Base-by-base conservation (phyloP, 257 asterid genomes). In the Fraxinus cuspidata region DNA sequence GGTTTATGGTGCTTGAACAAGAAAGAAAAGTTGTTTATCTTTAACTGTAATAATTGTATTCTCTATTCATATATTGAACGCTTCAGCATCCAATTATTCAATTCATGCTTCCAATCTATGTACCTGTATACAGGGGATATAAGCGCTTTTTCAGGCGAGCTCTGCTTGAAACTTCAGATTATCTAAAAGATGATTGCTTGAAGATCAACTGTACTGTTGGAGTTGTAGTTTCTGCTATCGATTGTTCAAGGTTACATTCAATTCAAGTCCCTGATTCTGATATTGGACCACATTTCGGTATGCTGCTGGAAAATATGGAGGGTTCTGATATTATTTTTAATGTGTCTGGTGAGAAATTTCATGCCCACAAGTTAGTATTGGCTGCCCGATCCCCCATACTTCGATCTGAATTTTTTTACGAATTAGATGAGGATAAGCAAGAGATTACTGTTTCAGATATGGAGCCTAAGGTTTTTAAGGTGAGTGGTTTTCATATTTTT, bases 181-280 rank as follows among this genome's bases (percentile, higher is more conserved):
- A 88, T 90, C 96, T 94, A 11, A 94, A 94, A 90, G 96, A 94
- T 84, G 99, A 94, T 84, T 92, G 99, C 88, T 84, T 95, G 96
- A 93, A 90, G 89, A 95, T 95, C 86, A 95, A 93, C 83, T 95
- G 99, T 78, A 95, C 99, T 72, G 99, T 95, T 74, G 99, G 99
- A 78, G 99, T 95, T 71, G 99, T 95, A 76, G 97, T 91, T 38
- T 95, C 99, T 80, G 96, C 92, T 40, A 88, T 87, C 64, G 98
- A 93, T 78, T 90, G 96, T 86, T 89, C 97, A 28, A 88, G 94
- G 81, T 81, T 90, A 79, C 96, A 87, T 83, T 87, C 96, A 3
- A 93, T 95, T 80, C 94, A 90, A 76, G 96, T 92, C 83, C 99
- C 99, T 32, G 96, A 89, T 74, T 93, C 98, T 73, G 96, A 94